phyloP scores from a whole-genome alignment of 306 rosid species.

The Senna tora region DNA sequence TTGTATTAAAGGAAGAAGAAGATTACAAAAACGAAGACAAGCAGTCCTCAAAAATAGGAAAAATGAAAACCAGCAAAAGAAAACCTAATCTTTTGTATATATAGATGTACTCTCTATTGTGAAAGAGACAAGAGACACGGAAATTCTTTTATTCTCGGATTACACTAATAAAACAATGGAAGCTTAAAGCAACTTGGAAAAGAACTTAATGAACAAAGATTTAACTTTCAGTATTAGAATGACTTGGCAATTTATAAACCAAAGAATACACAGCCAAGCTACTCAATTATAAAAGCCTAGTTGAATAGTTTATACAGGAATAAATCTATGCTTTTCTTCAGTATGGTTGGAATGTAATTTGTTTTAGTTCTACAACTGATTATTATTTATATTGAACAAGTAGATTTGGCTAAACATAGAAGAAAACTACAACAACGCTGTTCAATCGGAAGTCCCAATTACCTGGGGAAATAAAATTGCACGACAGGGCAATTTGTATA shows the following conservation, averaged over 20 bases:
- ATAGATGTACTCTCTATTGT: too few species aligned
- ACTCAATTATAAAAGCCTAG: background rate
- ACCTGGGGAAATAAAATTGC: conserved; percentile 99
- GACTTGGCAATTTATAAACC: background rate
- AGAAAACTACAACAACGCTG: conserved; percentile 33
- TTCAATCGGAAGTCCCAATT: conserved; percentile 39
- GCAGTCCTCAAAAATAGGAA: too few species aligned
- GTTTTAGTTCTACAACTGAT: background rate
- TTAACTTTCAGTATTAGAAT: background rate
- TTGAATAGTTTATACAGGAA: background rate
- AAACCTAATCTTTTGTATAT: too few species aligned
- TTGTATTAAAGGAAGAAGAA: too few species aligned
- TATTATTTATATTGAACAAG: conserved; percentile 1
- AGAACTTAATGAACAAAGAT: background rate
- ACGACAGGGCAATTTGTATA: conserved; percentile 92
- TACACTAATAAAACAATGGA: conserved; percentile 17
- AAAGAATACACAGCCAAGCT: background rate
- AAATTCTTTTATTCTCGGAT: too few species aligned
- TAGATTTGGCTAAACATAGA: conserved; percentile 14
- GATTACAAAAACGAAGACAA: too few species aligned
- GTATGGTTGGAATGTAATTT: background rate
- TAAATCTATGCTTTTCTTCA: background rate
- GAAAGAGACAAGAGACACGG: too few species aligned
- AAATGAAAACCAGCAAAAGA: too few species aligned
- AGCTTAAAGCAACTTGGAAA: conserved; percentile 19